Evolutionary conservation across 2,329 filamentous ascomycete genomes (phyloP).

Genomic region (Aureobasidium namibiae): DNA sequence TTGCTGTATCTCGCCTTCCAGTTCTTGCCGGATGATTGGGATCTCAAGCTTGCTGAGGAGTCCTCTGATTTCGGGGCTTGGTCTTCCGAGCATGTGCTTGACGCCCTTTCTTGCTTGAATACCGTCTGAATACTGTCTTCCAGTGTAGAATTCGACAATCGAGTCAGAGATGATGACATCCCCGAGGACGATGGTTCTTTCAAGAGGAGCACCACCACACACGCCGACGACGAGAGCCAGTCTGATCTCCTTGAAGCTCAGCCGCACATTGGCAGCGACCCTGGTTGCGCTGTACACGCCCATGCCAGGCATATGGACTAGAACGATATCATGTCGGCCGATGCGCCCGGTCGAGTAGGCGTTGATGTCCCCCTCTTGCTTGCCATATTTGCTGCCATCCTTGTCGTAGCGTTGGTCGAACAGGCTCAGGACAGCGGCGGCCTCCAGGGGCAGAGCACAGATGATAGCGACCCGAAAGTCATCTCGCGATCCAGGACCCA

Average conservation of each 20-base stretch:
- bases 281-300: slow-evolving; percentile 14
- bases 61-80: slow-evolving; percentile 18
- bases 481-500: background rate
- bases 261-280: slow-evolving; percentile 12
- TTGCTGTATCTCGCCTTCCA: background rate
- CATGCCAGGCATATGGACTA: slow-evolving; percentile 16
- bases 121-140: slow-evolving; percentile 19
- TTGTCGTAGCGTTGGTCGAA: slow-evolving; percentile 13
- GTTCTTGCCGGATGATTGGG: background rate
- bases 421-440: slow-evolving; percentile 15
- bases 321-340: slow-evolving; percentile 16
- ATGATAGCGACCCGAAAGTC: slow-evolving; percentile 17
- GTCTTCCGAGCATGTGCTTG: slow-evolving; percentile 17
- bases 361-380: slow-evolving; percentile 17
- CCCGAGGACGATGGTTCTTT: slow-evolving; percentile 19
- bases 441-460: slow-evolving; percentile 17
- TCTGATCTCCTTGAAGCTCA: slow-evolving; percentile 18
- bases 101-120: slow-evolving; percentile 19
- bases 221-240: slow-evolving; percentile 20
- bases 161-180: slow-evolving; percentile 26
- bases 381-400: slow-evolving; percentile 6
- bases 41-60: slow-evolving; percentile 18
- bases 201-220: slow-evolving; percentile 16
- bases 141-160: slow-evolving; percentile 25
- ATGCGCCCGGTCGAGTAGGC: slow-evolving; percentile 19